Evolutionary conservation across 208 protist species (phyloP).

Genomic region (Tritrichomonas foetus): DNA sequence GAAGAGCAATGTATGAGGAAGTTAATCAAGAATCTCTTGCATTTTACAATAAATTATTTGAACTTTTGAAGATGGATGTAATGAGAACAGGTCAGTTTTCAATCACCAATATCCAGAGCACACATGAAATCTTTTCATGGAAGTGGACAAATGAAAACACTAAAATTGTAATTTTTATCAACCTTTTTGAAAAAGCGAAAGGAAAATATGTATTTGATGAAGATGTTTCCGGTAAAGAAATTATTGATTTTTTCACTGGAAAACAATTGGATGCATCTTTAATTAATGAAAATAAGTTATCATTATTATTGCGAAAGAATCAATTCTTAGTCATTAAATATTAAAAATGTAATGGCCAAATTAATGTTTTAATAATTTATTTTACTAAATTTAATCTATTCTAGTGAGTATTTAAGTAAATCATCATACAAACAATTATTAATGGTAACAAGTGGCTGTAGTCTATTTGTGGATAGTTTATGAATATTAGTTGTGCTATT

Average conservation of each 20-base stretch:
- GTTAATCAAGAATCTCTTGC: background rate
- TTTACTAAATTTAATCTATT: too few species aligned
- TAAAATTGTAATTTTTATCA: background rate
- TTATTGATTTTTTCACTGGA: background rate
- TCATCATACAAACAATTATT: too few species aligned
- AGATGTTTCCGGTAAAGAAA: background rate
- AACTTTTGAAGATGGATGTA: background rate
- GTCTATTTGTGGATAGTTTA: too few species aligned
- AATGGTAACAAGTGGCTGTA: too few species aligned
- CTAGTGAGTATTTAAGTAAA: too few species aligned
- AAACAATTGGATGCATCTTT: too few species aligned
- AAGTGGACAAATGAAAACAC: background rate
- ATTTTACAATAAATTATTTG: background rate
- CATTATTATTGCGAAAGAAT: too few species aligned
- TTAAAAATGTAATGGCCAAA: too few species aligned
- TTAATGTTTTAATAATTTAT: too few species aligned
- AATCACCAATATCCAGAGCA: background rate
- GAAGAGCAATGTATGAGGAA: background rate
- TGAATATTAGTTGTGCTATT: too few species aligned
- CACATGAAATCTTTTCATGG: background rate
- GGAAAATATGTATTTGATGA: background rate
- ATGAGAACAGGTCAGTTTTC: background rate
- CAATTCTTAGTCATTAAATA: too few species aligned
- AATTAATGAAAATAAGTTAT: too few species aligned
- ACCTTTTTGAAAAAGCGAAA: background rate